These are phyloP conservation scores for Corymbia citriodora DNA, from an alignment of 441 rosid species.

Conservation along the genomic window DNA sequence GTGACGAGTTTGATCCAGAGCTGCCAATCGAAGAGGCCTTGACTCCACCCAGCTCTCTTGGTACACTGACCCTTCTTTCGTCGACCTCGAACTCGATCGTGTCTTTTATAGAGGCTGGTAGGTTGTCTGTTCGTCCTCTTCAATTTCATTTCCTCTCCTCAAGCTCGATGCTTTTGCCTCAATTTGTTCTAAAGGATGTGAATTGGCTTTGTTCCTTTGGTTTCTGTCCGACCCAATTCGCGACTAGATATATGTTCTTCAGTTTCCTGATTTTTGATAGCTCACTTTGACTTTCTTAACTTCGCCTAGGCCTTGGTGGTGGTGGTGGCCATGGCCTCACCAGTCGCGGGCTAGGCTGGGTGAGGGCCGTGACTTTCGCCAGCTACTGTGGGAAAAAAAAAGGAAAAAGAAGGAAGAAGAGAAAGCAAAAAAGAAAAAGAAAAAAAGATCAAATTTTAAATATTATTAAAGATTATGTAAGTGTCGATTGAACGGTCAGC, in stretches of 20 bases:
- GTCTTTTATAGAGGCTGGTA: constrained; percentile 86
- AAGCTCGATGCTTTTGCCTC: not conserved
- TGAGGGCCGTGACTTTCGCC: too few relatives aligned
- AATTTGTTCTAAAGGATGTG: not conserved
- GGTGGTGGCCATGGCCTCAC: too few relatives aligned
- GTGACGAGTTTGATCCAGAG: constrained; percentile 50
- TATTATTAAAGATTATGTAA: too few relatives aligned
- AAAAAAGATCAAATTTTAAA: too few relatives aligned
- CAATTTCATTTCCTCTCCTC: not conserved
- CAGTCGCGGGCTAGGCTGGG: too few relatives aligned
- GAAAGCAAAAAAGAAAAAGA: too few relatives aligned
- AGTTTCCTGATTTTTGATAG: not conserved
- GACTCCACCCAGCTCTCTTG: constrained; percentile 80
- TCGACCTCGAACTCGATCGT: constrained; percentile 46
- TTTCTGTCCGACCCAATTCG: not conserved
- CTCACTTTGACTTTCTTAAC: too few relatives aligned
- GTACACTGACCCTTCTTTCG: constrained; percentile 60
- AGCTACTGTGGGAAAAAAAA: too few relatives aligned
- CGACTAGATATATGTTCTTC: not conserved
- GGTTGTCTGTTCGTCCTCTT: constrained; percentile 55
- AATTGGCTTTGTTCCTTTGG: not conserved
- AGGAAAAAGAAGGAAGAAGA: too few relatives aligned
- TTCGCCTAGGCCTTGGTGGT: too few relatives aligned
- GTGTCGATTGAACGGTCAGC: too few relatives aligned
- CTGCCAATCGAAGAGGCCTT: constrained; percentile 61